A percentile compares a stretch with the other conserved stretches of the same genome.
Evolutionary conservation across 1,284 basidiomycete species (phyloP).

Genomic region (Moesziomyces sp.): DNA sequence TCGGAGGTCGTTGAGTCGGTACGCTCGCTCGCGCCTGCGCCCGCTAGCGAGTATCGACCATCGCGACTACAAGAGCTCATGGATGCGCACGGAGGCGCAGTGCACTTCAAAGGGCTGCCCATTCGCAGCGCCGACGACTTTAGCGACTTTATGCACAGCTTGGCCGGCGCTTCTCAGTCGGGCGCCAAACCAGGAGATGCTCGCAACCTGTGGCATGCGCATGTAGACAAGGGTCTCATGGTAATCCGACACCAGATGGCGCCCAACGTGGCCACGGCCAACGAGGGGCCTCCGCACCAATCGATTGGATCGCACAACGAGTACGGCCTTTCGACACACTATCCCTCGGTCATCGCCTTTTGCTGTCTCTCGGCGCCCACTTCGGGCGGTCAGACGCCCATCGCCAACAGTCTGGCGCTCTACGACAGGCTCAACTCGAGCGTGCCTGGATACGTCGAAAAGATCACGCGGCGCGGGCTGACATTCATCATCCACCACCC

Average conservation of each 20-base stretch:
- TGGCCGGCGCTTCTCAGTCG: conserved; percentile 12
- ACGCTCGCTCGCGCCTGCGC: conserved; percentile 11
- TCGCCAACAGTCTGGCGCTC: conserved; percentile 44
- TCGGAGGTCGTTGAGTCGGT: conserved; percentile 15
- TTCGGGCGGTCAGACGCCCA: conserved; percentile 44
- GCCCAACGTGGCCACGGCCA: conserved; percentile 48
- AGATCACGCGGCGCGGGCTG: conserved; percentile 23
- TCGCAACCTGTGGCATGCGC: conserved; percentile 20
- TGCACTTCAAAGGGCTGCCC: conserved; percentile 42
- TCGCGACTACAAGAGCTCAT: conserved; percentile 27
- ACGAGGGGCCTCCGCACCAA: conserved; percentile 47
- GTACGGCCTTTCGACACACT: conserved; percentile 46
- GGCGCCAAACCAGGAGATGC: background rate
- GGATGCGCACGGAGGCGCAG: conserved; percentile 35
- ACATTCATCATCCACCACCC: conserved; percentile 52
- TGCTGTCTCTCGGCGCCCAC: conserved; percentile 44
- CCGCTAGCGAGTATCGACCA: conserved; percentile 8
- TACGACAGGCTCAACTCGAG: conserved; percentile 40
- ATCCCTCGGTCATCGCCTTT: conserved; percentile 47
- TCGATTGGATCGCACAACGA: conserved; percentile 51
- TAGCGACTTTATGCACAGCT: conserved; percentile 41
- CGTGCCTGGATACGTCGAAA: conserved; percentile 21
- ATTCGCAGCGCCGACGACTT: conserved; percentile 43
- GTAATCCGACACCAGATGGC: conserved; percentile 41
- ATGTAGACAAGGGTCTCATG: conserved; percentile 53